Conservation (phyloP, 768 basidiomycete genomes). For the Hericium rajendrae region DNA sequence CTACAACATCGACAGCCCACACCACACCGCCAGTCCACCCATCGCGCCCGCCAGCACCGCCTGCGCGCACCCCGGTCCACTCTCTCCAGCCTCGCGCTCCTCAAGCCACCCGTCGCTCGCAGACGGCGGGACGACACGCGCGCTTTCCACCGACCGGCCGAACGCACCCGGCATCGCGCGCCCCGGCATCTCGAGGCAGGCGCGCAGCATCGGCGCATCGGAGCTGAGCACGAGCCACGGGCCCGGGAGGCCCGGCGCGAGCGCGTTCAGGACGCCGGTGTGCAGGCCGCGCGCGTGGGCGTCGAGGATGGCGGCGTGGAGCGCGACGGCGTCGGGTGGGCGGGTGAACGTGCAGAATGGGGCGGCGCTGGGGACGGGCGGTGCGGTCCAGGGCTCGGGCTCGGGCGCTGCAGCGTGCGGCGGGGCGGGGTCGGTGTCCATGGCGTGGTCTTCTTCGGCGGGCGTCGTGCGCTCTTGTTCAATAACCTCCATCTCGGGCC, state of each 20-base stretch:
- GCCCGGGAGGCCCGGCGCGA: neutral
- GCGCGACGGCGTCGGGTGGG: neutral
- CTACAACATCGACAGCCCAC: constrained; percentile 10
- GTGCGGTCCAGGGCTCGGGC: neutral
- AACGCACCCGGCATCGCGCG: neutral
- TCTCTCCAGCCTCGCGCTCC: constrained; percentile 6
- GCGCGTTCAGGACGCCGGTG: neutral
- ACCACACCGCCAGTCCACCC: constrained; percentile 12
- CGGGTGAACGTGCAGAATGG: neutral
- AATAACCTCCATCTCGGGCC: too few relatives aligned
- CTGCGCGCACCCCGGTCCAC: neutral
- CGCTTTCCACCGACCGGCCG: neutral
- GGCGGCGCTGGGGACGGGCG: neutral
- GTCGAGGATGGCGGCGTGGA: neutral
- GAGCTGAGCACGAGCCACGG: neutral
- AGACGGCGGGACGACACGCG: constrained; percentile 5
- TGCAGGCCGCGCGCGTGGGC: neutral
- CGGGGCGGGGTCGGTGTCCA: neutral
- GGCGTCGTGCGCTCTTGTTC: too few relatives aligned
- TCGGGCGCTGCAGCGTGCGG: neutral
- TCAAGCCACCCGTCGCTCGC: constrained; percentile 8
- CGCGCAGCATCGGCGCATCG: neutral
- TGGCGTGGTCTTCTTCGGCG: too few relatives aligned
- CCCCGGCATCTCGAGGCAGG: neutral
- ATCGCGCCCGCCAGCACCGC: constrained; percentile 10